phyloP scores from a whole-genome alignment of 345 rosid genomes.

The Leavenworthia alabamica region DNA sequence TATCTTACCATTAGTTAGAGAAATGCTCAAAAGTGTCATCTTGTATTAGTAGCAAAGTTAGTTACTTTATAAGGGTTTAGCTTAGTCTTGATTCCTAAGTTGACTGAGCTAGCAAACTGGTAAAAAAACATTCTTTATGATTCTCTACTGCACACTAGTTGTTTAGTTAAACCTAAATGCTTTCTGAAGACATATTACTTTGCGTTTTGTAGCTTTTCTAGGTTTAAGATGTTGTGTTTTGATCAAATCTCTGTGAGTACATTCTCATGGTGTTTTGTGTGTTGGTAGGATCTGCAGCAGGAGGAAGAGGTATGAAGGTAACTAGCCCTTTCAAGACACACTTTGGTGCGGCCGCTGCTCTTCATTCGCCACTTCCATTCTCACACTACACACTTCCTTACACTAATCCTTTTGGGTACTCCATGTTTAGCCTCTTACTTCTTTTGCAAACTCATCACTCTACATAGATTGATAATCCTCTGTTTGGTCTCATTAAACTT shows the following conservation, averaged over 20 bases:
- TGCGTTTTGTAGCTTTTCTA: not conserved
- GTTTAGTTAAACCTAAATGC: not conserved
- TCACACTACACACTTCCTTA: conserved; percentile 86
- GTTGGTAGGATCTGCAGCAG: conserved; percentile 39
- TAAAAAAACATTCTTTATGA: not conserved
- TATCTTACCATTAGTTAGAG: not conserved
- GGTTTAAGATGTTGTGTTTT: not conserved
- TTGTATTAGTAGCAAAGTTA: not conserved
- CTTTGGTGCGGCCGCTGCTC: conserved; percentile 57
- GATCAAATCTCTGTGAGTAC: not conserved
- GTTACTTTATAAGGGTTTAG: not conserved
- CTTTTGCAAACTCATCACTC: not conserved
- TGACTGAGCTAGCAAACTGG: not conserved
- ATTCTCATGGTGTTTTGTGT: conserved; percentile 15
- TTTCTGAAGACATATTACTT: not conserved
- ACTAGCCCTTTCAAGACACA: conserved; percentile 71
- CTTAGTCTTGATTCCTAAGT: not conserved
- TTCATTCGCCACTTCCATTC: conserved; percentile 73
- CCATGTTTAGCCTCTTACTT: not conserved
- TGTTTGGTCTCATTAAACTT: not conserved
- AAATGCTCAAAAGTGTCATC: not conserved
- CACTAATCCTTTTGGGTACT: conserved; percentile 64
- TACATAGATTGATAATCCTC: conserved; percentile 6
- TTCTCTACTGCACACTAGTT: not conserved
- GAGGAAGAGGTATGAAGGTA: conserved; percentile 61